Base-by-base conservation (phyloP, 495 filamentous ascomycete genomes). In the Melanomma pulvis-pyrius region DNA sequence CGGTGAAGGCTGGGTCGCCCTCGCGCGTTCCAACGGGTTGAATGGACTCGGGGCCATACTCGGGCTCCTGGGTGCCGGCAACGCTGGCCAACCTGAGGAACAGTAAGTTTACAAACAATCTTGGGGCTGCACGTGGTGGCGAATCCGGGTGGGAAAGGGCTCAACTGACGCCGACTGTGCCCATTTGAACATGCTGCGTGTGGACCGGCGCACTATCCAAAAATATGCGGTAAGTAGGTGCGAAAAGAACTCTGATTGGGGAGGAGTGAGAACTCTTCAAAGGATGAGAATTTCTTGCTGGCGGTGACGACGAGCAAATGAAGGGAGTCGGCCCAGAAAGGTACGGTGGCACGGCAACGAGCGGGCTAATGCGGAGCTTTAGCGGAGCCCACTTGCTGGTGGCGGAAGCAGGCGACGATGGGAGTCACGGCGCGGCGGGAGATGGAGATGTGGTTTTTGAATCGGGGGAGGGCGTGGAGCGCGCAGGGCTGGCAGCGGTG, bases 61-160 rank as follows among this genome's bases (percentile, higher is more conserved):
- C 90, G 62, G 94, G 96, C 81, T 98, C 94, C 76, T 93, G 88
- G 60, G 93, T 97, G 78, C 94, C 94, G 60, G 92, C 92, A 69
- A 96, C 92, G 76, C 92, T 87, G 75, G 93, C 90, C 76, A 97
- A 82, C 78, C 92, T 96, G 26, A 22, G 60, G 28, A n/a, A 39
- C 30, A 8, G 58, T 71, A 49, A 71, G 68, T 63, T 13, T 59
- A 47, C 50, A 49, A 67, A 28, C 39, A 41, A n/a, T 36, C 26
- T 6, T 15, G n/a, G 30, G 54, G 52, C 61, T 6, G 39, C 54
- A 47, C 21, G 21, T 21, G 11, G 17, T 46, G 52, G 51, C n/a
- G 34, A 30, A 41, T 12, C 17, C 28, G n/a, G 12, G 50, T 39
- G 15, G 26, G 15, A 19, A 56, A 11, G 28, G 19, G 26, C 52